phyloP scores from a whole-genome alignment of 257 asterid genomes.

The Echium plantagineum region DNA sequence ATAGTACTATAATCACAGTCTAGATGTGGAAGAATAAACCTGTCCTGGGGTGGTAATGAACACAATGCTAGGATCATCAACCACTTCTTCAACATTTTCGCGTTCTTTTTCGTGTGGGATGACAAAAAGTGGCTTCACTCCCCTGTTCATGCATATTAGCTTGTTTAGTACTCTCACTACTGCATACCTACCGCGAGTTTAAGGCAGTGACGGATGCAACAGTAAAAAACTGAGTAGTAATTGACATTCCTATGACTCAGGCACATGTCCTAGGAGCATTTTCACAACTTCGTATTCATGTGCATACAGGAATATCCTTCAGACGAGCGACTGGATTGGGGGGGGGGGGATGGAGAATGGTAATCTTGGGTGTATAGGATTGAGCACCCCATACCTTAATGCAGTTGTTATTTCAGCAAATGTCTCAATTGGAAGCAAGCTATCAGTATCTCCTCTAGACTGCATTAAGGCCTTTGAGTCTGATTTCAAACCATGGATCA shows the following conservation, averaged over 20 bases:
- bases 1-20: background rate
- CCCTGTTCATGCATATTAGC: constrained; percentile 29
- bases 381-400: constrained; percentile 35
- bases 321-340: too few relatives aligned
- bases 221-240: too few relatives aligned
- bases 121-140: constrained; percentile 59
- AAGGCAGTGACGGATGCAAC: too few relatives aligned
- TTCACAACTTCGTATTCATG: too few relatives aligned
- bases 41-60: constrained; percentile 90
- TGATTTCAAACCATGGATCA: constrained; percentile 79
- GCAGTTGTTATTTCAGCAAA: constrained; percentile 64
- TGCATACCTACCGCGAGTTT: too few relatives aligned
- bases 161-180: background rate
- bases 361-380: background rate
- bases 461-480: constrained; percentile 92
- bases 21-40: constrained; percentile 23
- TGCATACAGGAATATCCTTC: too few relatives aligned
- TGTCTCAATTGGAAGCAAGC: constrained; percentile 77
- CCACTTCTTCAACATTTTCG: constrained; percentile 52
- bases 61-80: constrained; percentile 60
- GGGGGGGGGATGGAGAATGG: background rate
- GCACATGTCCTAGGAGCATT: too few relatives aligned
- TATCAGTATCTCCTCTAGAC: constrained; percentile 70
- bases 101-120: constrained; percentile 86
- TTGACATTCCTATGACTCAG: too few relatives aligned